These are phyloP conservation scores for Powellomyces hirtus DNA, from an alignment of 192 early-diverging fungal genomes.

Conservation along the genomic window DNA sequence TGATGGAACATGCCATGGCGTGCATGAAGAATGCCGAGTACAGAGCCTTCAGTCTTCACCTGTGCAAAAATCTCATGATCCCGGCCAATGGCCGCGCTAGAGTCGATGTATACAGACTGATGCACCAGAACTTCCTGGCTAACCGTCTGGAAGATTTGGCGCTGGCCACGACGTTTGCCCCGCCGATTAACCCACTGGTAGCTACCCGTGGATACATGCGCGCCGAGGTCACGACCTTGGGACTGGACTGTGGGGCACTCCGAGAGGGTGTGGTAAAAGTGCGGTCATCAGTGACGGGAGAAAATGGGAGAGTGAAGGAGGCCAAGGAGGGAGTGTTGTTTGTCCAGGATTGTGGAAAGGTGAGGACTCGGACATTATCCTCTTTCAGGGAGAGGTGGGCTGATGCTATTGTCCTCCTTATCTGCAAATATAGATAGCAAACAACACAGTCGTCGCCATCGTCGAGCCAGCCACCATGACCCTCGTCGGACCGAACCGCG, in stretches of 20 bases:
- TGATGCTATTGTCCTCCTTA: background rate
- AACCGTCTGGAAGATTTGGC: constrained; percentile 67
- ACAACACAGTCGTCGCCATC: constrained; percentile 79
- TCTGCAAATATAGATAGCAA: constrained; percentile 69
- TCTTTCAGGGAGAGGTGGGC: constrained; percentile 65
- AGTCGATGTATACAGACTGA: constrained; percentile 37
- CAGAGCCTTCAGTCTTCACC: constrained; percentile 45
- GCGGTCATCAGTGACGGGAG: constrained; percentile 33
- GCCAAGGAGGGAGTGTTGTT: background rate
- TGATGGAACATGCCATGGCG: constrained; percentile 70
- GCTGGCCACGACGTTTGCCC: constrained; percentile 73
- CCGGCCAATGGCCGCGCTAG: constrained; percentile 53
- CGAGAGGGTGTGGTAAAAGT: constrained; percentile 65
- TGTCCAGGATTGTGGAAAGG: constrained; percentile 30
- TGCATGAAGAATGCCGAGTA: constrained; percentile 47
- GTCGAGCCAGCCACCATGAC: constrained; percentile 68
- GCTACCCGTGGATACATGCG: constrained; percentile 79
- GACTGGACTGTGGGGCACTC: constrained; percentile 63
- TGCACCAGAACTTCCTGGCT: constrained; percentile 48
- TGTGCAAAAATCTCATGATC: constrained; percentile 64
- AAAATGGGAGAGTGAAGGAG: constrained; percentile 32
- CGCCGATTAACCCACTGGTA: constrained; percentile 75
- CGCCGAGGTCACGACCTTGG: constrained; percentile 64
- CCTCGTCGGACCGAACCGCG: constrained; percentile 62
- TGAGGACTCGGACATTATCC: constrained; percentile 5